Evolutionary conservation across 2,329 filamentous ascomycete genomes (phyloP).

Genomic region (Plectosphaerella cucumerina): DNA sequence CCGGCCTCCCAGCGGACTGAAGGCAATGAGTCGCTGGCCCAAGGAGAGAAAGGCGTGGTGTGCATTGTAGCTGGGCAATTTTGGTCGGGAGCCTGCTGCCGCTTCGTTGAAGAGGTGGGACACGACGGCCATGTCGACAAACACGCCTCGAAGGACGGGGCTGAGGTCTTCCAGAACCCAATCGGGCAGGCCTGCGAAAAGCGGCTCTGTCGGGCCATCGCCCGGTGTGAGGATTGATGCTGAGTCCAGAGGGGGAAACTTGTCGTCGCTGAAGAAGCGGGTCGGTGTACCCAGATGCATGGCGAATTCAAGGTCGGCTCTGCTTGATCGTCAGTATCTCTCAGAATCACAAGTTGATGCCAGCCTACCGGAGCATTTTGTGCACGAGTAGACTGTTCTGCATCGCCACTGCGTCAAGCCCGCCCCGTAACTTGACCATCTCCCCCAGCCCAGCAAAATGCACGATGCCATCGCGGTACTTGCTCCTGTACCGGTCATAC

Average conservation of each 20-base stretch:
- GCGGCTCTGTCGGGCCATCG: too few relatives aligned
- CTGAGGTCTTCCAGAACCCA: too few relatives aligned
- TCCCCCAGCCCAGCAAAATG: slow-evolving; percentile 23
- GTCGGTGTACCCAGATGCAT: background rate
- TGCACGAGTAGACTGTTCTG: background rate
- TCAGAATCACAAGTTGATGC: background rate
- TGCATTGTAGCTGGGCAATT: background rate
- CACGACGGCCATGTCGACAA: background rate
- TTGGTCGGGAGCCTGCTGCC: background rate
- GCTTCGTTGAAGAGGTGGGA: background rate
- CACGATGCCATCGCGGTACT: slow-evolving; percentile 16
- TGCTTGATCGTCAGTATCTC: background rate
- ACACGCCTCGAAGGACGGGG: background rate
- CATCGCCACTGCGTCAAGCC: slow-evolving; percentile 14
- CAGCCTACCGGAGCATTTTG: background rate
- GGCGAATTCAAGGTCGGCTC: background rate
- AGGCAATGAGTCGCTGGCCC: background rate
- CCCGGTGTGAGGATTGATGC: too few relatives aligned
- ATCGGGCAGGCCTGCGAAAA: too few relatives aligned
- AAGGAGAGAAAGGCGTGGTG: background rate
- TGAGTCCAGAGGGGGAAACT: background rate
- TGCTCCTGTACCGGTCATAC: slow-evolving; percentile 14
- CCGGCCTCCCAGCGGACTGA: background rate
- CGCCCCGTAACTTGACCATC: slow-evolving; percentile 25
- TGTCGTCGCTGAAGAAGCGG: background rate